These are phyloP conservation scores for Fusarium bactridioides DNA, from an alignment of 2,329 filamentous ascomycete genomes.

Conservation along the genomic window DNA sequence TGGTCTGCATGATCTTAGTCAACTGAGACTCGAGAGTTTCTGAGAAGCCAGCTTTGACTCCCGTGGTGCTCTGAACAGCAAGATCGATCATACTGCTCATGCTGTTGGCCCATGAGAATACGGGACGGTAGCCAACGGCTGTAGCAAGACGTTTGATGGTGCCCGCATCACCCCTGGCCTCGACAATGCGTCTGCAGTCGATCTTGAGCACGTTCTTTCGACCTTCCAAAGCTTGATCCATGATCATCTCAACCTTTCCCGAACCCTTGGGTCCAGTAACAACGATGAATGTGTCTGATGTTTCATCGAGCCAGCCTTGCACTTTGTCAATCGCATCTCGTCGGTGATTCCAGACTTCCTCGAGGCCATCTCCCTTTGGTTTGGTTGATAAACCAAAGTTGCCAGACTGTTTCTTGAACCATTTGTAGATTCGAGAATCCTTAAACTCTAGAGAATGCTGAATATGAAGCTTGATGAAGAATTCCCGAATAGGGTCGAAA, in stretches of 20 bases:
- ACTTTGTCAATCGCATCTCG: conserved; percentile 84
- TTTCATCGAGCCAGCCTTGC: conserved; percentile 86
- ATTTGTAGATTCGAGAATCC: conserved; percentile 77
- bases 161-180: conserved; percentile 85
- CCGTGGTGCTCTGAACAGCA: conserved; percentile 91
- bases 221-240: conserved; percentile 82
- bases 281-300: conserved; percentile 89
- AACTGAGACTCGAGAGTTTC: conserved; percentile 91
- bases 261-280: conserved; percentile 92
- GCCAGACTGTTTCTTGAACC: conserved; percentile 73
- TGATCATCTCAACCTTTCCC: conserved; percentile 86
- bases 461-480: conserved; percentile 89
- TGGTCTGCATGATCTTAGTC: conserved; percentile 87
- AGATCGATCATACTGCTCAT: conserved; percentile 92
- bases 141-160: conserved; percentile 84
- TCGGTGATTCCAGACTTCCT: conserved; percentile 87
- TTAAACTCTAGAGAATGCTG: conserved; percentile 78
- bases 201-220: conserved; percentile 82
- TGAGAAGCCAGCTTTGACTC: conserved; percentile 92
- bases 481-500: conserved; percentile 93
- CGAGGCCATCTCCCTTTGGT: conserved; percentile 71
- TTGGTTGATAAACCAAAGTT: conserved; percentile 69
- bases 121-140: conserved; percentile 87
- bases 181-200: conserved; percentile 92
- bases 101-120: conserved; percentile 97